A percentile compares a stretch with the other conserved stretches of the same genome.
Evolutionary conservation across 345 rosid species (phyloP).

Genomic region (Populus euphratica): DNA sequence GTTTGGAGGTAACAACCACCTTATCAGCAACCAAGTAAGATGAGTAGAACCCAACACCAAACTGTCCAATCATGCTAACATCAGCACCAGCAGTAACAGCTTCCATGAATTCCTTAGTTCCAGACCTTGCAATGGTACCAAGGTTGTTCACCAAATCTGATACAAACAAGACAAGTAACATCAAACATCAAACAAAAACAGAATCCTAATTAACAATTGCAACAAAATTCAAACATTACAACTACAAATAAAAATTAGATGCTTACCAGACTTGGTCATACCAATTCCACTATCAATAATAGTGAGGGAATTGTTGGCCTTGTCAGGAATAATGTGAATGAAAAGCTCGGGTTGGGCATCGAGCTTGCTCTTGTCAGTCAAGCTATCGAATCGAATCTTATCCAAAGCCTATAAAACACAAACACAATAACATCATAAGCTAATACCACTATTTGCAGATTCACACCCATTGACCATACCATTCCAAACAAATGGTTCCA

Average conservation of each 20-base stretch:
- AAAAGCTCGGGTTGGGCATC: constrained; percentile 7
- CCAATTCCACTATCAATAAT: constrained; percentile 6
- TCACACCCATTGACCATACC: not conserved
- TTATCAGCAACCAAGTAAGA: constrained; percentile 9
- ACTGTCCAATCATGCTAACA: constrained; percentile 11
- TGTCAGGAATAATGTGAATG: constrained; percentile 3
- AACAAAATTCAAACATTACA: not conserved
- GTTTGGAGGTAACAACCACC: constrained; percentile 5
- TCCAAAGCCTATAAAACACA: not conserved
- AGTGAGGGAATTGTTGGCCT: not conserved
- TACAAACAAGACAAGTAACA: no score
- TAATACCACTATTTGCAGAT: not conserved
- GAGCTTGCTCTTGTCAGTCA: constrained; percentile 9
- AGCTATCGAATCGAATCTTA: constrained; percentile 7
- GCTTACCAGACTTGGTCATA: constrained; percentile 6
- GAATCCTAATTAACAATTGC: not conserved
- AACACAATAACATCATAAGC: not conserved
- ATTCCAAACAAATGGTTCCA: not conserved
- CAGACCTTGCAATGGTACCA: constrained; percentile 8
- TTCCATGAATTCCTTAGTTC: constrained; percentile 6
- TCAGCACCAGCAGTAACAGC: constrained; percentile 1
- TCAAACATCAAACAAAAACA: not conserved
- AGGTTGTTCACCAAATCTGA: constrained; percentile 2
- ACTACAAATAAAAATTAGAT: not conserved
- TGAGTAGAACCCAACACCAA: constrained; percentile 11